Percentiles rank a stretch among this genome's conserved stretches.
These are phyloP conservation scores for Globomyces pollinis-pini DNA, from an alignment of 192 early-diverging fungal genomes.

Conservation along the genomic window DNA sequence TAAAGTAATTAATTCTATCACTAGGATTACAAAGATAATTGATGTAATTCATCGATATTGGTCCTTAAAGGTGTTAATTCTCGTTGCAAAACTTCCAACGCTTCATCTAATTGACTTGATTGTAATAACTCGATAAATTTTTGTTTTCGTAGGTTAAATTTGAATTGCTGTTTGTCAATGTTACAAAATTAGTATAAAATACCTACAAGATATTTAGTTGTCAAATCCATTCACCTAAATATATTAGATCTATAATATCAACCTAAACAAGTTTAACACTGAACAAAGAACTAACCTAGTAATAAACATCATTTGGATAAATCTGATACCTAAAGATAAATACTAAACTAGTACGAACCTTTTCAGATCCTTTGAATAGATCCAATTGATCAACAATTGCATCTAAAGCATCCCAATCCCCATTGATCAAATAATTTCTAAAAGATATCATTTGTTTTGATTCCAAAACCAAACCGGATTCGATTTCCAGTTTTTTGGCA, in stretches of 20 bases:
- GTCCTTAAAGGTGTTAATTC: slow-evolving; percentile 69
- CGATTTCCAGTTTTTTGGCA: slow-evolving; percentile 60
- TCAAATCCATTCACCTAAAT: too few species aligned
- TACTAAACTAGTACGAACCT: not conserved
- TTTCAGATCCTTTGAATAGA: slow-evolving; percentile 1
- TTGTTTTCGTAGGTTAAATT: slow-evolving; percentile 78
- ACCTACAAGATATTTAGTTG: too few species aligned
- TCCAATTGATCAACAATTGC: slow-evolving; percentile 42
- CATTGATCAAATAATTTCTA: slow-evolving; percentile 61
- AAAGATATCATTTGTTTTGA: slow-evolving; percentile 61
- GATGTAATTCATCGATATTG: slow-evolving; percentile 64
- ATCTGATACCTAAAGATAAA: too few species aligned
- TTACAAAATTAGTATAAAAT: too few species aligned
- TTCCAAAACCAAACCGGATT: slow-evolving; percentile 76
- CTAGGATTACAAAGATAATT: slow-evolving; percentile 57
- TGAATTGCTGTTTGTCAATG: slow-evolving; percentile 14
- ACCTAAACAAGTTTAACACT: too few species aligned
- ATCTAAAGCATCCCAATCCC: slow-evolving; percentile 70
- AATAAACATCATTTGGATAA: too few species aligned
- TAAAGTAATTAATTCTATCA: slow-evolving; percentile 27
- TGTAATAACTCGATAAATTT: slow-evolving; percentile 88
- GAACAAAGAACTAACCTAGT: too few species aligned
- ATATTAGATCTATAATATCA: too few species aligned
- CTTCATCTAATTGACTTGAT: slow-evolving; percentile 55
- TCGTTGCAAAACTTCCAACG: slow-evolving; percentile 66